Conservation (phyloP, 805 yeast species). For the Zygoascus flipseniorum region DNA sequence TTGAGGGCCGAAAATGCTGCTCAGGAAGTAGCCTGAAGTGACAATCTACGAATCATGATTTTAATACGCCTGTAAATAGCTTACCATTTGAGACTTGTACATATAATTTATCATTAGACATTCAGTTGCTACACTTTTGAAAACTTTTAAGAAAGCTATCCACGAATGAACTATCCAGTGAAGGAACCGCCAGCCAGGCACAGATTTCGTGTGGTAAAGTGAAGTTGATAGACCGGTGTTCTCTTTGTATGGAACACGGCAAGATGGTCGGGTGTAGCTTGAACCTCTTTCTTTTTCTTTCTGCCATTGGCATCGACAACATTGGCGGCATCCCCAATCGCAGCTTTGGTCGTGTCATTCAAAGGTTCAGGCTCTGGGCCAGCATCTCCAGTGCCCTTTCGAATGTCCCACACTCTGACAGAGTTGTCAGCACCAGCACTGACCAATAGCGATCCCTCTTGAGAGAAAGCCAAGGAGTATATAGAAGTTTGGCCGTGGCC, state of each 20-base stretch:
- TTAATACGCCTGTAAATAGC: neutral
- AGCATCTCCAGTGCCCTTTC: conserved; percentile 71
- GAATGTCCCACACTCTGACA: conserved; percentile 94
- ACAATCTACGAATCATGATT: neutral
- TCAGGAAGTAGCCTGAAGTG: neutral
- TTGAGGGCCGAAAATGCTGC: neutral
- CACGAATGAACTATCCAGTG: conserved; percentile 31
- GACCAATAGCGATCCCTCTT: conserved; percentile 82
- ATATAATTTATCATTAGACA: neutral
- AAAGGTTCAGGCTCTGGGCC: conserved; percentile 72
- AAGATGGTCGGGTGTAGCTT: conserved; percentile 84
- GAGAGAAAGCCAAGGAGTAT: conserved; percentile 73
- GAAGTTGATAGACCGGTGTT: conserved; percentile 89
- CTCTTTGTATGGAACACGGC: conserved; percentile 89
- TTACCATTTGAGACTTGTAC: neutral
- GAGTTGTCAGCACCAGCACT: conserved; percentile 90
- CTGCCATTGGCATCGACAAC: conserved; percentile 12
- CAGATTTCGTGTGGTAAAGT: conserved; percentile 82
- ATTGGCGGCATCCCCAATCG: conserved; percentile 3
- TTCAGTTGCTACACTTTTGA: neutral
- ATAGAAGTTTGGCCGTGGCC: conserved; percentile 90
- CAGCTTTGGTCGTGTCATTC: conserved; percentile 11
- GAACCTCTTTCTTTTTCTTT: conserved; percentile 51
- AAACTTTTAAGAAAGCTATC: neutral
- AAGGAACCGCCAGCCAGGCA: conserved; percentile 93